Percentiles rank a stretch among this genome's conserved stretches.
phyloP scores from a whole-genome alignment of 2,329 filamentous ascomycete species.

The Neofusicoccum ribis region DNA sequence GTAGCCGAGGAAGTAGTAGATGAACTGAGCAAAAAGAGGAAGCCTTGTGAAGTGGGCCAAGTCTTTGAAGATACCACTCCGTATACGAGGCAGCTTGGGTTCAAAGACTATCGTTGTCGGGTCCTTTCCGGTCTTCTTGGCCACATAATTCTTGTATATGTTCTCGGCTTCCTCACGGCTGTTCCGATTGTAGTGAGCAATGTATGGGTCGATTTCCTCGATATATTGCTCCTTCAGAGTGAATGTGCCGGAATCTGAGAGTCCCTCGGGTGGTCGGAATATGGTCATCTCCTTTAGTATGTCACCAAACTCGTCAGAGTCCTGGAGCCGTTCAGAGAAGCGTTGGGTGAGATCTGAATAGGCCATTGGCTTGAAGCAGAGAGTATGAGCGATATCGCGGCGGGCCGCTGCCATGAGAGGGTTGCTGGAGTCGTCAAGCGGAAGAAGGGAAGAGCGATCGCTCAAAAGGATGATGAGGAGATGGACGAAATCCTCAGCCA shows the following conservation, averaged over 20 bases:
- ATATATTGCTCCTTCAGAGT: constrained; percentile 85
- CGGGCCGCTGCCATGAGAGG: constrained; percentile 72
- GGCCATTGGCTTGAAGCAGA: constrained; percentile 94
- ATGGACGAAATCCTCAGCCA: constrained; percentile 94
- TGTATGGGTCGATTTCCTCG: constrained; percentile 90
- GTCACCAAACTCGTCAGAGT: constrained; percentile 82
- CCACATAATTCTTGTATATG: constrained; percentile 82
- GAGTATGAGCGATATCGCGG: constrained; percentile 85
- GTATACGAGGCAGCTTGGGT: constrained; percentile 75
- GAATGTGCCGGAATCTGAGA: constrained; percentile 91
- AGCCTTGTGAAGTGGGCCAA: constrained; percentile 80
- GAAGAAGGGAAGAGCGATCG: constrained; percentile 78
- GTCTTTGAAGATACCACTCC: constrained; percentile 72
- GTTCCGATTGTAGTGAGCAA: constrained; percentile 94
- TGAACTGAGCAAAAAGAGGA: constrained; percentile 82
- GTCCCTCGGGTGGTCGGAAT: constrained; percentile 85
- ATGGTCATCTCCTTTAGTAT: constrained; percentile 84
- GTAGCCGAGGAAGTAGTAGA: constrained; percentile 86
- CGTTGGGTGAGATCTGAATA: constrained; percentile 89
- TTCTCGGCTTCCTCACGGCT: constrained; percentile 93
- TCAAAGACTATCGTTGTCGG: constrained; percentile 87
- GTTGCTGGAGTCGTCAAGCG: constrained; percentile 64
- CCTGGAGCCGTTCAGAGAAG: constrained; percentile 84
- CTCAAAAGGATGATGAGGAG: constrained; percentile 87
- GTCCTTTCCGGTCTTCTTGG: constrained; percentile 80